Evolutionary conservation across 352 stramenopile species (phyloP).

Genomic region (Pythium biforme): DNA sequence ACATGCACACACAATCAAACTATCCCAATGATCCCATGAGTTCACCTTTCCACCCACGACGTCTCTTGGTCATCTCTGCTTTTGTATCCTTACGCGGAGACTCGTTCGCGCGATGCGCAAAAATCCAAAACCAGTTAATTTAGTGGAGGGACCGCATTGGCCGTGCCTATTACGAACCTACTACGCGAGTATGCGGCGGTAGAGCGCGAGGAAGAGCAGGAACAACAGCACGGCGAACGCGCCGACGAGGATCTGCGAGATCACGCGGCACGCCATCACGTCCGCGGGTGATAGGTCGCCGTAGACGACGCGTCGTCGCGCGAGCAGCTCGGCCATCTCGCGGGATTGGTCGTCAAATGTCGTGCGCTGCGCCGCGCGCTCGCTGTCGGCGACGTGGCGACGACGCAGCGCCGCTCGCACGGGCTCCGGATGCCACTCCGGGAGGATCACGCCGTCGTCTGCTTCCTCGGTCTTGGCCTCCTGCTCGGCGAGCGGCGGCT

Average conservation of each 20-base stretch:
- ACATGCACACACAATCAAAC: background rate
- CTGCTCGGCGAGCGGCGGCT: constrained; percentile 26
- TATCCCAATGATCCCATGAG: too few relatives aligned
- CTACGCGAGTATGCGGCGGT: constrained; percentile 29
- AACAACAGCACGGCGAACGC: constrained; percentile 39
- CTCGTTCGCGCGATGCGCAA: too few relatives aligned
- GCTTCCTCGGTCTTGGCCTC: constrained; percentile 31
- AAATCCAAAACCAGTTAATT: background rate
- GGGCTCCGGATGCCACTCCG: constrained; percentile 56
- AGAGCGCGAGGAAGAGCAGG: constrained; percentile 31
- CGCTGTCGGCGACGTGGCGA: constrained; percentile 42
- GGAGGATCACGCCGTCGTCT: constrained; percentile 38
- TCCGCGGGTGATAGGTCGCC: constrained; percentile 41
- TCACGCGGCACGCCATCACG: constrained; percentile 42
- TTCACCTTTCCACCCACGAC: background rate
- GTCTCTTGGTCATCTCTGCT: too few relatives aligned
- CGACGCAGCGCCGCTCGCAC: constrained; percentile 51
- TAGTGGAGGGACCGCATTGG: background rate
- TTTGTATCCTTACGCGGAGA: too few relatives aligned
- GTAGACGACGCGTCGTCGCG: constrained; percentile 39
- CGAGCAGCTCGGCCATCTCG: constrained; percentile 51
- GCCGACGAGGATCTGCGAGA: constrained; percentile 48
- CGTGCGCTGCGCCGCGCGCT: constrained; percentile 32
- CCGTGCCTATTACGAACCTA: too few relatives aligned
- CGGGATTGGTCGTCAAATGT: constrained; percentile 41